These are phyloP conservation scores for Kwoniella dejecticola DNA, from an alignment of 768 basidiomycete species.

Conservation along the genomic window DNA sequence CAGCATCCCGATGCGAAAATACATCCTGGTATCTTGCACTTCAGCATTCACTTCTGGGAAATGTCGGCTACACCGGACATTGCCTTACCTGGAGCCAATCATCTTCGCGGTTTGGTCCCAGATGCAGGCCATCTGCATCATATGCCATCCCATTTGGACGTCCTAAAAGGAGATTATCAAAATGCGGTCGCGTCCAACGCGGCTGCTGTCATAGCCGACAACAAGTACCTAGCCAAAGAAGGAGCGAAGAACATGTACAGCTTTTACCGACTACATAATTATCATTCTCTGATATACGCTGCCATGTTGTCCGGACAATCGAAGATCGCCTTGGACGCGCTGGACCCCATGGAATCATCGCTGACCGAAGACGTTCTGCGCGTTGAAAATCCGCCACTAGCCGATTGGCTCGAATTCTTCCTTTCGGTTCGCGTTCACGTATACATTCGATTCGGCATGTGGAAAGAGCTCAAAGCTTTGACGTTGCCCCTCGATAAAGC, in stretches of 20 bases:
- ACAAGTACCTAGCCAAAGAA: slow-evolving; percentile 14
- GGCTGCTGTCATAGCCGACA: slow-evolving; percentile 30
- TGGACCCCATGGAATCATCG: slow-evolving; percentile 26
- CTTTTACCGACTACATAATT: slow-evolving; percentile 43
- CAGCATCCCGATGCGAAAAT: not conserved
- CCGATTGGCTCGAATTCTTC: slow-evolving; percentile 22
- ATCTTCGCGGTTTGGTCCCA: slow-evolving; percentile 29
- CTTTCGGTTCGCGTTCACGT: slow-evolving; percentile 30
- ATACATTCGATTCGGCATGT: slow-evolving; percentile 39
- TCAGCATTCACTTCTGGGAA: slow-evolving; percentile 46
- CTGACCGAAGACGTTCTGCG: slow-evolving; percentile 22
- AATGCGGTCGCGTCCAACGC: slow-evolving; percentile 38
- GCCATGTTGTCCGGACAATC: slow-evolving; percentile 43
- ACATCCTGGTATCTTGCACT: slow-evolving; percentile 43
- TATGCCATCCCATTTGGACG: slow-evolving; percentile 47
- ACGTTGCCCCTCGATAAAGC: slow-evolving; percentile 14
- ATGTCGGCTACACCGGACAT: slow-evolving; percentile 38
- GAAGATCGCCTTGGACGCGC: slow-evolving; percentile 18
- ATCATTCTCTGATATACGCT: slow-evolving; percentile 35
- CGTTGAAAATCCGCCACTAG: slow-evolving; percentile 10
- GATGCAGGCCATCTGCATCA: slow-evolving; percentile 45
- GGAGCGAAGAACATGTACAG: slow-evolving; percentile 29
- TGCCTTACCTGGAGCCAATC: slow-evolving; percentile 33
- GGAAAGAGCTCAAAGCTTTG: slow-evolving; percentile 34
- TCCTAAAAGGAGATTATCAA: slow-evolving; percentile 46